These are phyloP conservation scores for Microsporum canis DNA, from an alignment of 2,329 filamentous ascomycete genomes.

Conservation along the genomic window DNA sequence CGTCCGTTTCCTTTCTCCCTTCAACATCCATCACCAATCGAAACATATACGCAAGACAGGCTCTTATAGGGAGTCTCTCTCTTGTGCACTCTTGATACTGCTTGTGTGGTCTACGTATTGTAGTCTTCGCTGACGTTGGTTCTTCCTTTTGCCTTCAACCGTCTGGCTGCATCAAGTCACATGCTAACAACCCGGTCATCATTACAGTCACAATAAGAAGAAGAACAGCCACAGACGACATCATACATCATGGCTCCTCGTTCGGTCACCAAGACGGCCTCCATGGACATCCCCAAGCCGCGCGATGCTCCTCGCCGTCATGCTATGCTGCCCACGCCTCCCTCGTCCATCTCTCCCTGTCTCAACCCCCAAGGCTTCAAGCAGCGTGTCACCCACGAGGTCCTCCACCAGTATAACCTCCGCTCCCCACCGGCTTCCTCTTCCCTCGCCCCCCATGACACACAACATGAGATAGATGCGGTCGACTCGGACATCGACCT, in stretches of 20 bases:
- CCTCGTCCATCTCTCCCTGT: slow-evolving; percentile 86
- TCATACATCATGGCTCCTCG: slow-evolving; percentile 34
- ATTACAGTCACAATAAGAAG: background rate
- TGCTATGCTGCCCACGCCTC: slow-evolving; percentile 65
- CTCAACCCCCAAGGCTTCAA: slow-evolving; percentile 72
- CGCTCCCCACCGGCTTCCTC: slow-evolving; percentile 24
- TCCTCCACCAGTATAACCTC: slow-evolving; percentile 14
- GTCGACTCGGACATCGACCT: slow-evolving; percentile 84
- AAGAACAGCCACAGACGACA: background rate
- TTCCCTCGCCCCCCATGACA: slow-evolving; percentile 29
- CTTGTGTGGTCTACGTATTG: background rate
- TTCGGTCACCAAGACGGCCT: slow-evolving; percentile 37
- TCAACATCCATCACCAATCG: background rate
- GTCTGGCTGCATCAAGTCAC: background rate
- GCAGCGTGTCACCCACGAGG: slow-evolving; percentile 39
- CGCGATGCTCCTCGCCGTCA: slow-evolving; percentile 26
- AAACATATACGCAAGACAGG: background rate
- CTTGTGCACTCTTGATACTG: background rate
- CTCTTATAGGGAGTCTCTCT: background rate
- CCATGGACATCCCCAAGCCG: slow-evolving; percentile 39
- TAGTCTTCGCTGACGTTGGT: slow-evolving; percentile 15
- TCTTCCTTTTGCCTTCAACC: background rate
- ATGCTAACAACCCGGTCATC: background rate
- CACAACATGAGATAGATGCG: slow-evolving; percentile 4
- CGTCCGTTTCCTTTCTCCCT: background rate